Evolutionary conservation across 2,329 filamentous ascomycete genomes (phyloP).

Genomic region (Aureobasidium sp.): DNA sequence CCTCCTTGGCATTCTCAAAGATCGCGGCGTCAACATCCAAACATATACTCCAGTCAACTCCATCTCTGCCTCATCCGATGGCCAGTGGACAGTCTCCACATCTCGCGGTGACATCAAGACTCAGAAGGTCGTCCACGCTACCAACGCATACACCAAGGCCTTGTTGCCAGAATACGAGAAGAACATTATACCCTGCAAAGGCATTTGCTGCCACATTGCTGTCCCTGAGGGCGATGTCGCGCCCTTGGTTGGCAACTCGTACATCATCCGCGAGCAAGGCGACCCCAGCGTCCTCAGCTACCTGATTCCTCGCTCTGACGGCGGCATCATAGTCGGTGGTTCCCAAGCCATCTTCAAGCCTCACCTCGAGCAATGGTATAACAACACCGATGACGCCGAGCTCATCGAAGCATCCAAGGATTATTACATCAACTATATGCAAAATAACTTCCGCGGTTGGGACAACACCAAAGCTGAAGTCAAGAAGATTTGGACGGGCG

Average conservation of each 20-base stretch:
- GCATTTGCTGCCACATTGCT: conserved; percentile 25
- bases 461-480: conserved; percentile 35
- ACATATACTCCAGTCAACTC: conserved; percentile 57
- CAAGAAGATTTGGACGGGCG: conserved; percentile 38
- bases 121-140: conserved; percentile 28
- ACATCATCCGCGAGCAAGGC: conserved; percentile 23
- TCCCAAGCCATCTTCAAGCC: conserved; percentile 31
- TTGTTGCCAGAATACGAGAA: conserved; percentile 29
- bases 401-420: conserved; percentile 37
- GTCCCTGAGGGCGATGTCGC: conserved; percentile 18
- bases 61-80: conserved; percentile 18
- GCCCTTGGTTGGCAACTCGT: conserved; percentile 26
- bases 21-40: conserved; percentile 60
- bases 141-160: conserved; percentile 30
- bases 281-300: conserved; percentile 28
- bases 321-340: conserved; percentile 42
- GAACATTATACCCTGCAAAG: conserved; percentile 29
- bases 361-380: conserved; percentile 38
- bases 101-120: conserved; percentile 21
- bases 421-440: conserved; percentile 47
- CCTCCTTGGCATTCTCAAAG: conserved; percentile 53
- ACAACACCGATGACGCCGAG: conserved; percentile 40
- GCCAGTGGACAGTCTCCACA: conserved; percentile 18
- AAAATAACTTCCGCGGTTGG: conserved; percentile 44
- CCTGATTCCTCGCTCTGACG: conserved; percentile 40